phyloP scores from a whole-genome alignment of 306 rosid species.

The Fragaria nilgerrensis region DNA sequence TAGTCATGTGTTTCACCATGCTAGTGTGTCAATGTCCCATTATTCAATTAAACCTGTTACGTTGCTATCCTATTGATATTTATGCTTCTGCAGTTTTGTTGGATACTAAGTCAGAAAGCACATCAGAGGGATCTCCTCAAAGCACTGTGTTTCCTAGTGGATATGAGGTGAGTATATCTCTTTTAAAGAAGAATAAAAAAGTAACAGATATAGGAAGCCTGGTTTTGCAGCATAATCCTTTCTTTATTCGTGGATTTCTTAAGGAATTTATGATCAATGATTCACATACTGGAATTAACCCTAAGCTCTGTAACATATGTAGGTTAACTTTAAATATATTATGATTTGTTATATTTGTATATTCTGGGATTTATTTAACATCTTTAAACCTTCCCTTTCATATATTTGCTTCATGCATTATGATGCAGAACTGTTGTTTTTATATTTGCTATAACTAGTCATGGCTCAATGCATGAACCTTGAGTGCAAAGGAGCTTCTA shows the following conservation, averaged over 20 bases:
- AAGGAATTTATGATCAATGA: background rate
- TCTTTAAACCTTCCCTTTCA: too few relatives aligned
- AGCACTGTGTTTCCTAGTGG: slow-evolving; percentile 74
- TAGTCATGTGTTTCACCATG: background rate
- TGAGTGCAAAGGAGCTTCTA: too few relatives aligned
- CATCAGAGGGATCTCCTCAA: slow-evolving; percentile 49
- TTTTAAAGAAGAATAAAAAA: background rate
- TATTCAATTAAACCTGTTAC: background rate
- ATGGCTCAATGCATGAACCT: too few relatives aligned
- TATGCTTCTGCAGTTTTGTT: slow-evolving; percentile 40
- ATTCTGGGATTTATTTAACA: too few relatives aligned
- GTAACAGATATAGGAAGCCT: background rate
- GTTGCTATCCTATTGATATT: slow-evolving; percentile 19
- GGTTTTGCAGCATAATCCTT: background rate
- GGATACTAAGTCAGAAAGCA: slow-evolving; percentile 38
- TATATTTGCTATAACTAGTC: too few relatives aligned
- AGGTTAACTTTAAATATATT: too few relatives aligned
- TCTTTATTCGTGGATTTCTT: background rate
- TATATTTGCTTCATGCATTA: too few relatives aligned
- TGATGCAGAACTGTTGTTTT: too few relatives aligned
- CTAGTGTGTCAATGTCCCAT: background rate
- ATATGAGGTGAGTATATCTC: slow-evolving; percentile 68
- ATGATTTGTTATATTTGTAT: too few relatives aligned
- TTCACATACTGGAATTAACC: background rate
- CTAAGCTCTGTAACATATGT: background rate